phyloP scores from a whole-genome alignment of 768 basidiomycete genomes.

The Austroboletus festivus region DNA sequence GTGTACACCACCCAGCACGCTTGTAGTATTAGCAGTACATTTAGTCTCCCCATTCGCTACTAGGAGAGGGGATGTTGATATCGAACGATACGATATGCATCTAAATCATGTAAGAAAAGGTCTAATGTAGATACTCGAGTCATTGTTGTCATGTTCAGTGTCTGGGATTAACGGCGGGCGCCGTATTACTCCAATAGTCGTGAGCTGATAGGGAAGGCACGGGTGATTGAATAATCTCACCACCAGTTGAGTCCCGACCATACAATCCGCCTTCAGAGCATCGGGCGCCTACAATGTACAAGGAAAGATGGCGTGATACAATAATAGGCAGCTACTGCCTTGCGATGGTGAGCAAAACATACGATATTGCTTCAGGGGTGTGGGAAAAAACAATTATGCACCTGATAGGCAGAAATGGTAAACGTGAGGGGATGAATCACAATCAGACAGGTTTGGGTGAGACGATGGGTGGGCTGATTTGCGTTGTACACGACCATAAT shows the following conservation, averaged over 20 bases:
- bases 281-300: conserved; percentile 11
- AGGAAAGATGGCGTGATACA: conserved; percentile 20
- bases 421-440: conserved; percentile 17
- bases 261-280: conserved; percentile 8
- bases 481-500: conserved; percentile 38
- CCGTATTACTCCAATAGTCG: not conserved
- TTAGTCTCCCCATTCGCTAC: conserved; percentile 4
- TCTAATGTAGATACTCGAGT: conserved; percentile 13
- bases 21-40: conserved; percentile 17
- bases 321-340: conserved; percentile 15
- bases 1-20: no score
- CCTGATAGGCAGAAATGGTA: conserved; percentile 24
- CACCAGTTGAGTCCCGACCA: conserved; percentile 3
- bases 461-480: conserved; percentile 28
- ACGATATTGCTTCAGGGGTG: conserved; percentile 30
- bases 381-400: conserved; percentile 27
- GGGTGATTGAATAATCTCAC: conserved; percentile 8
- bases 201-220: not conserved
- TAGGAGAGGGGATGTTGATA: conserved; percentile 3
- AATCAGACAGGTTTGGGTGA: conserved; percentile 30
- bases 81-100: conserved; percentile 6
- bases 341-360: conserved; percentile 24
- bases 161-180: not conserved
- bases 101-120: conserved; percentile 4
- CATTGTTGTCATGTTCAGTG: not conserved